Evolutionary conservation across 2,329 filamentous ascomycete genomes (phyloP).

Genomic region (Blastomyces percursus): DNA sequence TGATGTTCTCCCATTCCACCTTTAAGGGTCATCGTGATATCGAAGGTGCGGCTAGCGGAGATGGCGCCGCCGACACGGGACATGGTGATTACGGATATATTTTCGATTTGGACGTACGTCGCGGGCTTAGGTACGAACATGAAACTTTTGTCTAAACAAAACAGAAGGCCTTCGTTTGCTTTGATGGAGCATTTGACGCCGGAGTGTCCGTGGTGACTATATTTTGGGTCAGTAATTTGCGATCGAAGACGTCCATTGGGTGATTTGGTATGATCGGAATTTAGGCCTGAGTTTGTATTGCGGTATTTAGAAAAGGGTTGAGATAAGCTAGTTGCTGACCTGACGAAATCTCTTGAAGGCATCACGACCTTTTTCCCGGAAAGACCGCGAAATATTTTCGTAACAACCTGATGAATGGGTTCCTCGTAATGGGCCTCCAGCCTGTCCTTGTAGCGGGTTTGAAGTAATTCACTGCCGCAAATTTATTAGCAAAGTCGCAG

Average conservation of each 20-base stretch:
- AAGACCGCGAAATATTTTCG: slow-evolving; percentile 88
- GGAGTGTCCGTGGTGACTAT: slow-evolving; percentile 73
- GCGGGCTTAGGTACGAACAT: slow-evolving; percentile 99
- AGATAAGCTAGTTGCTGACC: slow-evolving; percentile 31
- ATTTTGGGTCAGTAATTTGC: slow-evolving; percentile 18
- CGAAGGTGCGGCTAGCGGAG: slow-evolving; percentile 88
- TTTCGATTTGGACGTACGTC: slow-evolving; percentile 92
- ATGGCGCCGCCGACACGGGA: slow-evolving; percentile 90
- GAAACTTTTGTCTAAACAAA: slow-evolving; percentile 95
- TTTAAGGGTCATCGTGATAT: slow-evolving; percentile 90
- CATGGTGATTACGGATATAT: slow-evolving; percentile 84
- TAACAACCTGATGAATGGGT: slow-evolving; percentile 84
- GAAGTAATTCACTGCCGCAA: slow-evolving; percentile 52
- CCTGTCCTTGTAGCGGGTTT: slow-evolving; percentile 80
- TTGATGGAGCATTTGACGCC: slow-evolving; percentile 99
- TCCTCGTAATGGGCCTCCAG: slow-evolving; percentile 84
- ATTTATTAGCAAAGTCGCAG: not conserved
- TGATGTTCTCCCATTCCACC: slow-evolving; percentile 76
- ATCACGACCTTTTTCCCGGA: slow-evolving; percentile 92
- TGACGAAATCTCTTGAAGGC: slow-evolving; percentile 87
- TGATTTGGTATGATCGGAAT: slow-evolving; percentile 5
- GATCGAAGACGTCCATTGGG: slow-evolving; percentile 7
- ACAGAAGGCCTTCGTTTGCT: slow-evolving; percentile 93
- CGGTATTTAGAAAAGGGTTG: slow-evolving; percentile 5
- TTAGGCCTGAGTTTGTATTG: slow-evolving; percentile 1